A percentile compares a stretch with the other conserved stretches of the same genome.
Evolutionary conservation across 495 filamentous ascomycete species (phyloP).

Genomic region (Penicillium coffeae): DNA sequence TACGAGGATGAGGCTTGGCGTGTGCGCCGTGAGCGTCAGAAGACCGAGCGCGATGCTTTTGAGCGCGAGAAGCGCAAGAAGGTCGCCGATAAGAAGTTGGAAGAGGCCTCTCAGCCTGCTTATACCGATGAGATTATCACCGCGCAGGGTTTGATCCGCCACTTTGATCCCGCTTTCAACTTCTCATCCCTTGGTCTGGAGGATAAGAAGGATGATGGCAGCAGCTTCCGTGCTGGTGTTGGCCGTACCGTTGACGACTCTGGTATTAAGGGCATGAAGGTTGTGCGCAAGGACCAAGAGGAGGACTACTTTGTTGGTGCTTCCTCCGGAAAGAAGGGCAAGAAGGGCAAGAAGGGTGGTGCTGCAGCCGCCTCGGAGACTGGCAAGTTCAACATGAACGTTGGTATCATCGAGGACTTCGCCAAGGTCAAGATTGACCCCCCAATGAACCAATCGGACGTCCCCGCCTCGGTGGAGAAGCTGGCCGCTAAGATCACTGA

Average conservation of each 20-base stretch:
- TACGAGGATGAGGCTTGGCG: conserved; percentile 77
- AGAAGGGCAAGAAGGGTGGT: conserved; percentile 78
- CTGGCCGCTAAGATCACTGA: conserved; percentile 84
- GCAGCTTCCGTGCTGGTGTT: conserved; percentile 70
- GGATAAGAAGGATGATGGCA: conserved; percentile 62
- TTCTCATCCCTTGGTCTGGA: conserved; percentile 54
- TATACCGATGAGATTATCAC: conserved; percentile 88
- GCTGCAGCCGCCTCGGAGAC: conserved; percentile 40
- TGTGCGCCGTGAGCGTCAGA: conserved; percentile 71
- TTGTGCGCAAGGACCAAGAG: conserved; percentile 80
- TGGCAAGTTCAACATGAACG: conserved; percentile 78
- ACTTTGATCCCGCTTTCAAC: conserved; percentile 78
- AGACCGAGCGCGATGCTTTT: conserved; percentile 71
- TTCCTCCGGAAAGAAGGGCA: conserved; percentile 82
- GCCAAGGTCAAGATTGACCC: conserved; percentile 76
- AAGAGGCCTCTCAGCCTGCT: conserved; percentile 84
- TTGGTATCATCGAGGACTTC: conserved; percentile 88
- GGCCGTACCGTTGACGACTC: conserved; percentile 77
- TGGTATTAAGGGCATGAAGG: conserved; percentile 69
- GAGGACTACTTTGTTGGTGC: conserved; percentile 84
- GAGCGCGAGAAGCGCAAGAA: conserved; percentile 73
- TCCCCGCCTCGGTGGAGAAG: conserved; percentile 75
- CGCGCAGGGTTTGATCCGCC: conserved; percentile 78
- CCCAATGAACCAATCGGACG: conserved; percentile 78
- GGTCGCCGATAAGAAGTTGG: conserved; percentile 76